Conservation (phyloP, 140 eudicot genomes). For the Senecio squalidus region DNA sequence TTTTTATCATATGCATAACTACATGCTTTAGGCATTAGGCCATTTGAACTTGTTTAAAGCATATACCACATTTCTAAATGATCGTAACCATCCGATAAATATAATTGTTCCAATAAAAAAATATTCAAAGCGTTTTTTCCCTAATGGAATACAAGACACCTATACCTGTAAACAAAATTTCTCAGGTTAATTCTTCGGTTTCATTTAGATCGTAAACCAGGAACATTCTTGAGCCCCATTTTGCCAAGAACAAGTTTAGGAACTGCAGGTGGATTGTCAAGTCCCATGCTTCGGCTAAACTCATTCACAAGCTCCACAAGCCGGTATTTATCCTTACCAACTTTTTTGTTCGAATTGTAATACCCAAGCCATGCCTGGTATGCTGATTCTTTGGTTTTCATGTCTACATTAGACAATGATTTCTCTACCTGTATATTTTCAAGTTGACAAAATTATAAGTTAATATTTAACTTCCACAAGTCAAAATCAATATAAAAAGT, state of each 20-base stretch:
- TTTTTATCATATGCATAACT: too few relatives aligned
- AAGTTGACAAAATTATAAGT: slow-evolving; percentile 9
- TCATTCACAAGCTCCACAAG: slow-evolving; percentile 91
- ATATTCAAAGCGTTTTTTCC: neutral
- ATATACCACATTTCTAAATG: too few relatives aligned
- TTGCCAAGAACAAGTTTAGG: slow-evolving; percentile 73
- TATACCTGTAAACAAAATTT: slow-evolving; percentile 10
- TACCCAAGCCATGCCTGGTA: slow-evolving; percentile 99
- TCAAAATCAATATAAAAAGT: neutral
- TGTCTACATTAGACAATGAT: slow-evolving; percentile 60
- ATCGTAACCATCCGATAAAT: neutral
- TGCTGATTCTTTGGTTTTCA: slow-evolving; percentile 88
- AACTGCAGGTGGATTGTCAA: slow-evolving; percentile 86
- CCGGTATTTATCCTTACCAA: slow-evolving; percentile 56
- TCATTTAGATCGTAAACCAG: slow-evolving; percentile 79
- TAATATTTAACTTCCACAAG: neutral
- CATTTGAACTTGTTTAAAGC: too few relatives aligned
- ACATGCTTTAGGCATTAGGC: too few relatives aligned
- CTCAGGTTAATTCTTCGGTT: neutral
- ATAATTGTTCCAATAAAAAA: neutral
- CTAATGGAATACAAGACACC: neutral
- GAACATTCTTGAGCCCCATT: slow-evolving; percentile 84
- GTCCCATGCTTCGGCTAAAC: slow-evolving; percentile 89
- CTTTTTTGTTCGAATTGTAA: slow-evolving; percentile 68
- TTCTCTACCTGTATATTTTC: slow-evolving; percentile 60